Evolutionary conservation across 768 basidiomycete genomes (phyloP).

Genomic region (Boletus subparvulus): DNA sequence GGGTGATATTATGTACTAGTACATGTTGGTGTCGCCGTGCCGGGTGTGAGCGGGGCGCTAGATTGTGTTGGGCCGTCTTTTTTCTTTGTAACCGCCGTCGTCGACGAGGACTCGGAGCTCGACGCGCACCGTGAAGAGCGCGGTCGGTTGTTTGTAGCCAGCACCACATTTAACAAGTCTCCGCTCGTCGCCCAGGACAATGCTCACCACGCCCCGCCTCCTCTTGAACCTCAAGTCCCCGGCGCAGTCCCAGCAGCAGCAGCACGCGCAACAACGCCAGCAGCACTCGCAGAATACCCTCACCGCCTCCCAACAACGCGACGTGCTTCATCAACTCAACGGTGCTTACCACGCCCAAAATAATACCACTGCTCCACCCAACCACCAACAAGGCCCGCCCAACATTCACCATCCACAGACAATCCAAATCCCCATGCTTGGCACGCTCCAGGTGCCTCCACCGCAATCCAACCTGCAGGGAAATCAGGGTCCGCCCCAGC

Average conservation of each 20-base stretch:
- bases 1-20: constrained; percentile 3
- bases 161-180: constrained; percentile 27
- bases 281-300: constrained; percentile 31
- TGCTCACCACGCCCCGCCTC: constrained; percentile 36
- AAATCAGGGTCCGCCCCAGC: constrained; percentile 45
- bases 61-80: constrained; percentile 12
- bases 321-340: constrained; percentile 30
- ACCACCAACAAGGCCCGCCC: constrained; percentile 29
- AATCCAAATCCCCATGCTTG: constrained; percentile 69
- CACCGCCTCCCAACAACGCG: constrained; percentile 26
- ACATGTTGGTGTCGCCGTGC: too few species aligned
- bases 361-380: constrained; percentile 4
- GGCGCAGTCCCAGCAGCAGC: constrained; percentile 18
- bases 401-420: constrained; percentile 40
- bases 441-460: constrained; percentile 64
- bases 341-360: constrained; percentile 32
- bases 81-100: constrained; percentile 8
- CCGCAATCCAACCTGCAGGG: constrained; percentile 41
- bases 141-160: constrained; percentile 33
- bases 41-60: neutral
- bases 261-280: constrained; percentile 22
- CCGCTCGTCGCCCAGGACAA: constrained; percentile 23
- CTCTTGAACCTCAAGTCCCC: constrained; percentile 34
- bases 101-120: constrained; percentile 5
- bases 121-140: constrained; percentile 7